Evolutionary conservation across 495 filamentous ascomycete species (phyloP), one percentile per base, ranked within the genome.

Genomic region (Aspergillus baeticus): DNA sequence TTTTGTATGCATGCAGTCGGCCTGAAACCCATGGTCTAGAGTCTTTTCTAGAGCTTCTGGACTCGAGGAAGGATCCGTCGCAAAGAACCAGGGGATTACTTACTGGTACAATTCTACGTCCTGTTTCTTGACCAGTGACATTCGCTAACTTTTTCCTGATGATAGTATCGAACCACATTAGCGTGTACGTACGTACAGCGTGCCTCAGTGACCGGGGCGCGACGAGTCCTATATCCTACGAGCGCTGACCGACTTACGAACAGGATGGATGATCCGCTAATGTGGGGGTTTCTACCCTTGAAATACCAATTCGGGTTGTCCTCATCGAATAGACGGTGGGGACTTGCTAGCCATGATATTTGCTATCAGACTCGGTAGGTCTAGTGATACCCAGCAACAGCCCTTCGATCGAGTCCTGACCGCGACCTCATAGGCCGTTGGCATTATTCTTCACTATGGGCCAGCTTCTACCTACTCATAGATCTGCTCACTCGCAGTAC

Each of bases 161-260:
- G 43, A 63, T 63, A 96, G 94, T 98, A 8, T 96, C 90, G 29
- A 98, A 98, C 70, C 94, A 98, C 72, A 82, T 90, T 58, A 92
- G 90, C 74, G 87, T 98, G 94, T 98, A 89, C 75, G 91, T 94
- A 71, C 63, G 64, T 73, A 64, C 57, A 58, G 59, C 37, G 44
- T 38, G 47, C 41, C 51, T 58, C 37, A 31, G 51, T 17, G 20
- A 15, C 44, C 38, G 59, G 61, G 58, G 39, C 45, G 23, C 17
- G 44, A 20, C 39, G 33, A 43, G 26, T 22, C 22, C 35, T 21
- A 42, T 33, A 13, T 33, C 41, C 39, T 41, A 55, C 46, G 46
- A 58, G 52, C 47, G 51, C 69, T 76, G 66, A 76, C 70, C 59
- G 47, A 50, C 31, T 38, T 14, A 10, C 29, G 59, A 61, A 45